Evolutionary conservation across 1,139 yeast genomes (phyloP).

Genomic region (Tardiomyces blankii): DNA sequence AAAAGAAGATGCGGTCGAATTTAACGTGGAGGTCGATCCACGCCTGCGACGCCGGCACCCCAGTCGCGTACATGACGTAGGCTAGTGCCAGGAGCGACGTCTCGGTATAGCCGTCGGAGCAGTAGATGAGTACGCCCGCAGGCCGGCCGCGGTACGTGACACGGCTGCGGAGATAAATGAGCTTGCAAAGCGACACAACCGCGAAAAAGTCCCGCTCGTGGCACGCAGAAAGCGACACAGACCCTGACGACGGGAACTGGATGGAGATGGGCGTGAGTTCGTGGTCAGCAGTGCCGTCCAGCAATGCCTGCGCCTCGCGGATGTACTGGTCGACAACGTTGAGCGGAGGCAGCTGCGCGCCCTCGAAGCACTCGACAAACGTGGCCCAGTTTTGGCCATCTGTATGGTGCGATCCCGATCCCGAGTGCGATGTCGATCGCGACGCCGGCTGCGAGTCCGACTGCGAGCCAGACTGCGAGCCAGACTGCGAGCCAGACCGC

Average conservation of each 20-base stretch:
- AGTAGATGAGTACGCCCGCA: slow-evolving; percentile 43
- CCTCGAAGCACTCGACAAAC: slow-evolving; percentile 35
- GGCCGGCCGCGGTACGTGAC: slow-evolving; percentile 12
- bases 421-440: background rate
- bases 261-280: slow-evolving; percentile 24
- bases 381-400: slow-evolving; percentile 23
- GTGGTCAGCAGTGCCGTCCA: background rate
- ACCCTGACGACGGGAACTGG: slow-evolving; percentile 75
- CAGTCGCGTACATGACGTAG: slow-evolving; percentile 56
- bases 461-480: slow-evolving; percentile 5
- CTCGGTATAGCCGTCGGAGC: slow-evolving; percentile 91
- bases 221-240: slow-evolving; percentile 12
- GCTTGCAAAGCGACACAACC: slow-evolving; percentile 22
- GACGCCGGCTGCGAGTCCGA: background rate
- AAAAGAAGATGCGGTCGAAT: slow-evolving; percentile 69
- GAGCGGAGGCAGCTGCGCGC: slow-evolving; percentile 42
- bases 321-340: slow-evolving; percentile 18
- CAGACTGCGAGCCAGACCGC: no score
- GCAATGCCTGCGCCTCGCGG: slow-evolving; percentile 10
- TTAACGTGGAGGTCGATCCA: slow-evolving; percentile 47
- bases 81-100: slow-evolving; percentile 65
- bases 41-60: slow-evolving; percentile 38
- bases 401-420: background rate
- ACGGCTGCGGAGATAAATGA: slow-evolving; percentile 21
- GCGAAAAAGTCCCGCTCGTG: slow-evolving; percentile 16